Evolutionary conservation across 495 filamentous ascomycete species (phyloP), one percentile per base, ranked within the genome.

Genomic region (Daldinia vernicosa): DNA sequence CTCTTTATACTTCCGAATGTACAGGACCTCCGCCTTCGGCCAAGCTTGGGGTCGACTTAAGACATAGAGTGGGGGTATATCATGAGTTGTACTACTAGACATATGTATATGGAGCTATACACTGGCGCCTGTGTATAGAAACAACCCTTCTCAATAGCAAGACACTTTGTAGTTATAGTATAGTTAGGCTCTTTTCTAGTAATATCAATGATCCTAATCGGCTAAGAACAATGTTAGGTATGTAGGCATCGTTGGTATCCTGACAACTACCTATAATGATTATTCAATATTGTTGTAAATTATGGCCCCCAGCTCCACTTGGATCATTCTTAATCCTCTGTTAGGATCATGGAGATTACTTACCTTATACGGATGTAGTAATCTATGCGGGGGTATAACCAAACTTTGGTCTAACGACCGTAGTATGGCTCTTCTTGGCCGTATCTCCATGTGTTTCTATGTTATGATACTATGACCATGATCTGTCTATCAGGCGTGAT

Each of bases 401-500:
- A 22, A 19, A 5, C 43, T 11, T 22, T 24, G 5, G 19, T 15
- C 19, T 24, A 47, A 47, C 43, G 19, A 19, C 43, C 9, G 24
- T 24, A 22, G 43, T 8, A 47, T 47, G n/a, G 39, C 40, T 45
- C n/a, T n/a, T 8, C 30, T 32, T 32, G 32, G 32, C 9, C 32
- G 32, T 33, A 33, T 47, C 14, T 17, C n/a, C 6, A 11, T 22
- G 17, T 47, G 43, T 19, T 51, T 30, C 12, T 58, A 40, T 51
- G 40, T 22, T 52, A 52, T 43, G 17, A 54, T 63, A 58, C 59
- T 56, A n/a, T 24, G 52, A 32, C 33, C 35, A 50, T 54, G 51
- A 32, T 39, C 39, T 53, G 47, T 57, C 28, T 37, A 45, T 27
- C 62, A 54, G 62, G 30, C 37, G 39, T 58, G 57, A 52, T 35